A percentile compares a stretch with the other conserved stretches of the same genome.
Conservation (phyloP, 2,329 filamentous ascomycete species). For the Thielaviopsis euricoi region DNA sequence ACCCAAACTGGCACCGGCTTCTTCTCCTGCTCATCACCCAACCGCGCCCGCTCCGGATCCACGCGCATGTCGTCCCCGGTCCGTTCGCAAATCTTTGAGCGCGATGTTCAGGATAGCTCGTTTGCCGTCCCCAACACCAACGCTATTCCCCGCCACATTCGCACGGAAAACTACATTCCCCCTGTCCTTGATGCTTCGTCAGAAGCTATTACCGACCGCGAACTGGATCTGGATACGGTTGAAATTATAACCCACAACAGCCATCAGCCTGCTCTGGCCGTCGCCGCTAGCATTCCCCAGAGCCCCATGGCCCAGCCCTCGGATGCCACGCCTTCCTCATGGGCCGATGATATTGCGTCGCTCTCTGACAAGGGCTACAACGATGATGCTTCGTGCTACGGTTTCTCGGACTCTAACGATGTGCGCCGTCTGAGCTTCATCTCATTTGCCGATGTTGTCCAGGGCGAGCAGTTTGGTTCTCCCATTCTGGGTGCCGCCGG, state of each 20-base stretch:
- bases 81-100: constrained; percentile 73
- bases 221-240: constrained; percentile 72
- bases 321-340: constrained; percentile 29
- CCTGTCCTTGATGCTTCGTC: constrained; percentile 82
- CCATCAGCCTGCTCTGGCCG: constrained; percentile 63
- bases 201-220: constrained; percentile 74
- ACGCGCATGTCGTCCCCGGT: constrained; percentile 66
- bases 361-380: constrained; percentile 32
- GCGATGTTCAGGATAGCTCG: constrained; percentile 73
- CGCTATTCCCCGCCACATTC: constrained; percentile 83
- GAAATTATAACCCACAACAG: constrained; percentile 80
- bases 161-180: constrained; percentile 87
- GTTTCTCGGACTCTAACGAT: constrained; percentile 35
- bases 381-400: constrained; percentile 59
- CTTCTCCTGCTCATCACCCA: constrained; percentile 43
- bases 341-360: constrained; percentile 41
- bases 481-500: constrained; percentile 24
- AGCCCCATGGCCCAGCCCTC: constrained; percentile 21
- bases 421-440: constrained; percentile 82
- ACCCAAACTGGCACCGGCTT: constrained; percentile 26
- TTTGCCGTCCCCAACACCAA: constrained; percentile 54
- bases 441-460: constrained; percentile 90
- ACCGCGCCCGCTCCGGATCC: constrained; percentile 50
- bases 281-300: constrained; percentile 29
- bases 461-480: constrained; percentile 56